Percentiles rank a stretch among this genome's conserved stretches.
Conservation (phyloP, 139 green algal species). For the Pleodorina starrii region DNA sequence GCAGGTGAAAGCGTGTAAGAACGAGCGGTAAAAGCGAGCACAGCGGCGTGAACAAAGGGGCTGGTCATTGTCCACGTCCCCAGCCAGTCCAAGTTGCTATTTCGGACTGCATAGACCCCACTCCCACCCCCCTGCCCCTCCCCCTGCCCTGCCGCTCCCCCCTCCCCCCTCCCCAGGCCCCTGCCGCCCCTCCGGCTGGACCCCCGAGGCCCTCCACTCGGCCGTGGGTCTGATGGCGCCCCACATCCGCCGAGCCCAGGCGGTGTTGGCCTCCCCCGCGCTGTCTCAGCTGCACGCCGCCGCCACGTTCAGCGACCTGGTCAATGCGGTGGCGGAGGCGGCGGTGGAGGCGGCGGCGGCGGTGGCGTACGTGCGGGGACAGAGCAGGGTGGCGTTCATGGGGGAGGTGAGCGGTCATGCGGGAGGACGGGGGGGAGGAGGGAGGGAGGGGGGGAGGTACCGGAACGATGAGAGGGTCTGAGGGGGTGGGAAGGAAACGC, state of each 20-base stretch:
- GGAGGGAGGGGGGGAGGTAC: background rate
- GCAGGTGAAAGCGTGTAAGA: too few species aligned
- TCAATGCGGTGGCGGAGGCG: background rate
- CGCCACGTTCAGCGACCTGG: constrained; percentile 13
- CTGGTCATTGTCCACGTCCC: too few species aligned
- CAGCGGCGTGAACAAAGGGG: too few species aligned
- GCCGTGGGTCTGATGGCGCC: background rate
- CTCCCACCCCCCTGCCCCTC: too few species aligned
- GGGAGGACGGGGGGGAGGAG: too few species aligned
- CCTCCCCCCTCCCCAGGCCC: constrained; percentile 5
- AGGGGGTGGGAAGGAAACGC: too few species aligned
- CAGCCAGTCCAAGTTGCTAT: too few species aligned
- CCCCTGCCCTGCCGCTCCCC: too few species aligned
- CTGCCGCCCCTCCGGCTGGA: background rate
- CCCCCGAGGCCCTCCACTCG: constrained; percentile 2
- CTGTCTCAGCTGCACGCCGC: constrained; percentile 15
- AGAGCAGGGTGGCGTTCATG: constrained; percentile 16
- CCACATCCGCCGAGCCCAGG: background rate
- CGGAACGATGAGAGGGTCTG: background rate
- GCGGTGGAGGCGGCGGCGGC: constrained; percentile 25
- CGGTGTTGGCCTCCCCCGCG: background rate
- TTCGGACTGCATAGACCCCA: too few species aligned
- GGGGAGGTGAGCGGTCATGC: background rate
- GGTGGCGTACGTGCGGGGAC: constrained; percentile 2
- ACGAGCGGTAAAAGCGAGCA: too few species aligned